These are phyloP conservation scores for Paraphaeosphaeria minitans DNA, from an alignment of 2,329 filamentous ascomycete species.

Conservation along the genomic window DNA sequence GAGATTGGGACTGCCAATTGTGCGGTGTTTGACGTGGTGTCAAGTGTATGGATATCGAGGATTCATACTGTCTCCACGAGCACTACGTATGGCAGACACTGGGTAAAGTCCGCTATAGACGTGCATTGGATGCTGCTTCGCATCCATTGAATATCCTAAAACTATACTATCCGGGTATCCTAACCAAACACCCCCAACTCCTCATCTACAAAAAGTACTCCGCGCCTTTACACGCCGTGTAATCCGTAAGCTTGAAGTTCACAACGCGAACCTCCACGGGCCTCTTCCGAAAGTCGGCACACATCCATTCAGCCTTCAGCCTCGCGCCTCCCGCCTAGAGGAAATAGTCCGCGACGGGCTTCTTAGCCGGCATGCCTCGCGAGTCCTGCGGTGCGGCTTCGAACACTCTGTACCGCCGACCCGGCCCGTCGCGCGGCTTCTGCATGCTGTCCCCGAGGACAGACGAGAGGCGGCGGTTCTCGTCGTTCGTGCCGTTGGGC, in stretches of 20 bases:
- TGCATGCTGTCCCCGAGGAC: constrained; percentile 52
- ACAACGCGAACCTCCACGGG: neutral
- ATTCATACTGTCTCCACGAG: neutral
- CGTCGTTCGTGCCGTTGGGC: constrained; percentile 32
- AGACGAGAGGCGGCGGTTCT: constrained; percentile 40
- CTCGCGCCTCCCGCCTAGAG: constrained; percentile 54
- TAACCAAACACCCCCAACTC: constrained; percentile 4
- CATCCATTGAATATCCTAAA: constrained; percentile 1
- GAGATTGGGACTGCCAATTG: neutral
- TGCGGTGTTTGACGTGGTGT: neutral
- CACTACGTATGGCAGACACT: neutral
- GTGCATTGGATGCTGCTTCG: neutral
- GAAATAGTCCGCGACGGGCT: constrained; percentile 97
- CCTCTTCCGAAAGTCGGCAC: neutral
- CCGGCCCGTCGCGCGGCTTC: constrained; percentile 67
- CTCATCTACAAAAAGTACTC: constrained; percentile 9
- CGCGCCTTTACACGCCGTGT: constrained; percentile 1
- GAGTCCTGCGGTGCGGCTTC: constrained; percentile 96
- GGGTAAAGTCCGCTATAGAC: too few species aligned
- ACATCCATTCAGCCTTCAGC: neutral
- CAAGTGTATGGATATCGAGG: neutral
- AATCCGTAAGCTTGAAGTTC: neutral
- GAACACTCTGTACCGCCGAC: constrained; percentile 90
- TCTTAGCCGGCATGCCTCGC: constrained; percentile 97
- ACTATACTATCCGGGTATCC: constrained; percentile 12